Conservation (phyloP, 495 filamentous ascomycete genomes). For the Extremus antarcticus region DNA sequence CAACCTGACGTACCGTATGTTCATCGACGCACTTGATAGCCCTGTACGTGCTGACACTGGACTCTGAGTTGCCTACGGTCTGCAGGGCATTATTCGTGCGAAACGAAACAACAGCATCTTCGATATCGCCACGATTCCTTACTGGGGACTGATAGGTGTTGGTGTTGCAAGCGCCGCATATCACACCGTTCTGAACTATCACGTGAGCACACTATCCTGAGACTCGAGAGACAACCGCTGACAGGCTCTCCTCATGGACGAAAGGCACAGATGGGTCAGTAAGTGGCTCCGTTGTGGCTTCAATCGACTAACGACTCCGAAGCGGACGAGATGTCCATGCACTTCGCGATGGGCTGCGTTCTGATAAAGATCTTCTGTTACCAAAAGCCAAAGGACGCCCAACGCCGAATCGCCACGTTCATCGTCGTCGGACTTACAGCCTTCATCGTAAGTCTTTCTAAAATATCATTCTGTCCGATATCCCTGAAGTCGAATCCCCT, state of each 20-base stretch:
- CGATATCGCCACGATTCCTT: constrained; percentile 31
- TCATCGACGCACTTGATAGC: background rate
- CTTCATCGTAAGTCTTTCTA: constrained; percentile 26
- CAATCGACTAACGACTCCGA: no score
- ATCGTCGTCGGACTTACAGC: constrained; percentile 27
- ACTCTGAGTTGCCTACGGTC: constrained; percentile 29
- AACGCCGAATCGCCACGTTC: constrained; percentile 20
- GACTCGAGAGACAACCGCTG: no score
- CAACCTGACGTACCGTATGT: constrained; percentile 12
- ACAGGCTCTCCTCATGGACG: no score
- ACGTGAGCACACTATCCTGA: no score
- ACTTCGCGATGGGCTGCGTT: constrained; percentile 39
- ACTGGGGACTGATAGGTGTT: constrained; percentile 44
- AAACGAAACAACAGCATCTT: constrained; percentile 17
- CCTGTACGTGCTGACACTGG: background rate
- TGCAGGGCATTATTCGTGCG: constrained; percentile 28
- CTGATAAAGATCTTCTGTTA: constrained; percentile 42
- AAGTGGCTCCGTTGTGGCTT: no score
- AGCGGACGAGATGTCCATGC: constrained; percentile 46
- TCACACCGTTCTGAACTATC: constrained; percentile 44
- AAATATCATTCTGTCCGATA: no score
- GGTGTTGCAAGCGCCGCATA: constrained; percentile 43
- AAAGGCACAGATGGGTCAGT: constrained; percentile 45
- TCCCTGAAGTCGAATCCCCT: no score
- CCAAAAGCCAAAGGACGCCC: constrained; percentile 18